A percentile compares a stretch with the other conserved stretches of the same genome.
These are phyloP conservation scores for Colletotrichum trifolii DNA, from an alignment of 2,329 filamentous ascomycete species.

Conservation along the genomic window DNA sequence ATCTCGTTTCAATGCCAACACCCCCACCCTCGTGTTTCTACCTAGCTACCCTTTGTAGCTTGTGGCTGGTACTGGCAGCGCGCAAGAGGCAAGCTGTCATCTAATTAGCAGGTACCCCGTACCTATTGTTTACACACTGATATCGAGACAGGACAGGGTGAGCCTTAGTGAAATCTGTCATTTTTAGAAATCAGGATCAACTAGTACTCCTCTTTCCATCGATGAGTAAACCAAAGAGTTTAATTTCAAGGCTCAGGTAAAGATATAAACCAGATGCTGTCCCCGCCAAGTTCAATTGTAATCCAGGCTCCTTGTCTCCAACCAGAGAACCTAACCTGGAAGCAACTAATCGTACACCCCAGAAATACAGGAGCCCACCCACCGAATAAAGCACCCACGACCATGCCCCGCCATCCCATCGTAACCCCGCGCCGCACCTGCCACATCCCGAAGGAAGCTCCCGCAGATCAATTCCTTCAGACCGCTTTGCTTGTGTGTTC, in stretches of 20 bases:
- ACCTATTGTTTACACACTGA: too few species aligned
- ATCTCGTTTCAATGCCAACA: constrained; percentile 32
- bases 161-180: constrained; percentile 7
- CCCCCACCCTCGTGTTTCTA: neutral
- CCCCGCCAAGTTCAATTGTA: neutral
- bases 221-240: neutral
- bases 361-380: constrained; percentile 14
- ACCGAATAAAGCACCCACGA: neutral
- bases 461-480: neutral
- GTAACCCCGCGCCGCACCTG: constrained; percentile 30
- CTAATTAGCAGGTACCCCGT: too few species aligned
- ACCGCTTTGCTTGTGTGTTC: neutral
- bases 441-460: constrained; percentile 32
- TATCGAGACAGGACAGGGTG: constrained; percentile 21
- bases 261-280: neutral
- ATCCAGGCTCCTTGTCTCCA: constrained; percentile 8
- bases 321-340: neutral
- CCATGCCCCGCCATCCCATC: constrained; percentile 35
- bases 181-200: too few species aligned
- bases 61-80: neutral
- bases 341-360: constrained; percentile 7
- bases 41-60: neutral
- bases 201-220: neutral
- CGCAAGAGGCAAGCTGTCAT: neutral
- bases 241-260: neutral